Conservation (phyloP, 2,329 filamentous ascomycete genomes). For the Ascochyta pisi region DNA sequence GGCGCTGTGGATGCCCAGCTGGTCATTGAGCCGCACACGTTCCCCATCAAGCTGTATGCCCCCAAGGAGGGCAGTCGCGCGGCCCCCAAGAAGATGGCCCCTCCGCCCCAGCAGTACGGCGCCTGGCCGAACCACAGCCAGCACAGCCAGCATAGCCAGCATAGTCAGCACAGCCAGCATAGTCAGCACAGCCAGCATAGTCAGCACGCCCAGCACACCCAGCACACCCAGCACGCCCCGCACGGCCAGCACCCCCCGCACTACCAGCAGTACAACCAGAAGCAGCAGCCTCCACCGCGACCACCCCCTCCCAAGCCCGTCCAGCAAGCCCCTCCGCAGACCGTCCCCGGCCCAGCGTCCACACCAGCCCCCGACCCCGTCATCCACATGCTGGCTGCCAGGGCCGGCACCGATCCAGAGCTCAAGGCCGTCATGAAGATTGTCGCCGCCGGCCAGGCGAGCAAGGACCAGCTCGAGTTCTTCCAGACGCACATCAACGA, state of each 20-base stretch:
- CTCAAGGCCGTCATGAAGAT: conserved; percentile 83
- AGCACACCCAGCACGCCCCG: conserved; percentile 37
- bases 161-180: conserved; percentile 36
- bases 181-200: conserved; percentile 24
- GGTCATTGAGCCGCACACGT: conserved; percentile 78
- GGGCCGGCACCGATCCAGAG: conserved; percentile 74
- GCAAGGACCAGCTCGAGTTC: conserved; percentile 71
- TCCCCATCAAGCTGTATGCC: conserved; percentile 65
- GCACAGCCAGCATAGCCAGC: conserved; percentile 35
- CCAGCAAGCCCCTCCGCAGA: conserved; percentile 30
- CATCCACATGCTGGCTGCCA: conserved; percentile 78
- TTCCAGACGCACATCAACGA: conserved; percentile 85
- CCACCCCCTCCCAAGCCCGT: conserved; percentile 41
- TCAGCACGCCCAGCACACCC: conserved; percentile 30
- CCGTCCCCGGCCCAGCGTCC: conserved; percentile 29
- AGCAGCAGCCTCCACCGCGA: conserved; percentile 33
- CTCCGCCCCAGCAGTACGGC: conserved; percentile 34
- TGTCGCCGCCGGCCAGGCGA: conserved; percentile 77
- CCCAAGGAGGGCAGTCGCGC: conserved; percentile 36
- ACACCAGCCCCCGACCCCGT: conserved; percentile 71
- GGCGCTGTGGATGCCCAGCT: conserved; percentile 63
- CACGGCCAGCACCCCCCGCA: conserved; percentile 29
- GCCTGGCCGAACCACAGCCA: conserved; percentile 45
- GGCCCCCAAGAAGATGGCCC: conserved; percentile 39
- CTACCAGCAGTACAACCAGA: conserved; percentile 23